phyloP scores from a whole-genome alignment of 2,329 filamentous ascomycete species.

The Sporothrix phasma region DNA sequence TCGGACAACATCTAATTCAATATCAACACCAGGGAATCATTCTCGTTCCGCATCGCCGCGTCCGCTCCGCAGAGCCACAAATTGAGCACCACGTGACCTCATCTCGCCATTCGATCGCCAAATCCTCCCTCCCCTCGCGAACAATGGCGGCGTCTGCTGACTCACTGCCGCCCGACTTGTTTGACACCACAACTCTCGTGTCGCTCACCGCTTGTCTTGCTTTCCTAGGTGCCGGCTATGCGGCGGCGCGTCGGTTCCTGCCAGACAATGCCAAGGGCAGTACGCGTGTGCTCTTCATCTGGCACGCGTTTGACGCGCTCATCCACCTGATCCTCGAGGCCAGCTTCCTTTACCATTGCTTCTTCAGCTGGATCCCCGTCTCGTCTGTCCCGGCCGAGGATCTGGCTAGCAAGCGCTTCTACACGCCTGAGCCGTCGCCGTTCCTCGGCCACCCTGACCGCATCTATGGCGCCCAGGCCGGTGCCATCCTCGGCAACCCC shows the following conservation, averaged over 20 bases:
- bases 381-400: slow-evolving; percentile 25
- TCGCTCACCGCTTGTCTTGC: slow-evolving; percentile 47
- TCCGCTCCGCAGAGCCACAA: too few relatives aligned
- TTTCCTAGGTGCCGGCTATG: slow-evolving; percentile 42
- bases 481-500: slow-evolving; percentile 34
- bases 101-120: not conserved
- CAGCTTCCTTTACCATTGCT: slow-evolving; percentile 86
- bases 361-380: slow-evolving; percentile 51
- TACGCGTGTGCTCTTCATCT: slow-evolving; percentile 74
- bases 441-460: slow-evolving; percentile 41
- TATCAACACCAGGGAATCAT: not conserved
- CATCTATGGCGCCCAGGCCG: slow-evolving; percentile 49
- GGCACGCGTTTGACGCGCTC: slow-evolving; percentile 88
- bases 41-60: not conserved
- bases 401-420: slow-evolving; percentile 27
- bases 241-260: slow-evolving; percentile 37
- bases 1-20: not conserved
- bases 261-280: slow-evolving; percentile 49
- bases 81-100: not conserved
- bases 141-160: slow-evolving; percentile 10
- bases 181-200: slow-evolving; percentile 50
- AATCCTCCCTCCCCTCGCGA: not conserved
- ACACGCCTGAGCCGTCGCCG: slow-evolving; percentile 35
- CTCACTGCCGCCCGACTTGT: slow-evolving; percentile 43
- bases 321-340: slow-evolving; percentile 90